A percentile compares a stretch with the other conserved stretches of the same genome.
phyloP scores from a whole-genome alignment of 2,329 filamentous ascomycete genomes.

The Cryphonectria parasitica region DNA sequence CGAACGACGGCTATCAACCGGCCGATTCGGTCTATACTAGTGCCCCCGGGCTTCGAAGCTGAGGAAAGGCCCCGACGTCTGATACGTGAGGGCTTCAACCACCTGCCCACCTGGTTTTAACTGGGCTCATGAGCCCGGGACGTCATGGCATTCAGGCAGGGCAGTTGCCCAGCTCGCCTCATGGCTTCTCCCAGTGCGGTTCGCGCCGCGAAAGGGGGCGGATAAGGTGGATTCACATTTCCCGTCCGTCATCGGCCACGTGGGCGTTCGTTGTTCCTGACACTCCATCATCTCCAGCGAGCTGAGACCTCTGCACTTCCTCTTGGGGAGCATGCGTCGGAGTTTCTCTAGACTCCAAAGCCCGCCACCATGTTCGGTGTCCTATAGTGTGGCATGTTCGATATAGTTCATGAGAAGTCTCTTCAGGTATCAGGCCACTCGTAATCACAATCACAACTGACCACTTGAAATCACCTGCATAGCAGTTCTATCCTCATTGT shows the following conservation, averaged over 20 bases:
- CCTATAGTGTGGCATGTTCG: not conserved
- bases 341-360: not conserved
- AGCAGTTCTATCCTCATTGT: not conserved
- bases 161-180: not conserved
- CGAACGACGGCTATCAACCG: not conserved
- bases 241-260: slow-evolving; percentile 6
- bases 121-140: not conserved
- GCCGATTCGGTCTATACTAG: not conserved
- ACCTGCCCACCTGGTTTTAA: slow-evolving; percentile 2
- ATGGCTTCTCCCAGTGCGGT: not conserved
- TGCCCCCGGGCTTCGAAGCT: not conserved
- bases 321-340: not conserved
- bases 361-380: not conserved
- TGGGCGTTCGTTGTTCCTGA: not conserved
- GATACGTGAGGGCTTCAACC: not conserved
- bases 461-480: not conserved
- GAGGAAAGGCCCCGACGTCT: not conserved
- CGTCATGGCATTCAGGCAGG: not conserved
- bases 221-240: not conserved
- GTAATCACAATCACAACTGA: not conserved
- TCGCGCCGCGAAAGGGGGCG: not conserved
- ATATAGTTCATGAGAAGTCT: not conserved
- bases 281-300: not conserved
- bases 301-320: not conserved
- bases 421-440: not conserved